These are phyloP conservation scores for Phytophthora pisi DNA, from an alignment of 352 stramenopile species.

Conservation along the genomic window DNA sequence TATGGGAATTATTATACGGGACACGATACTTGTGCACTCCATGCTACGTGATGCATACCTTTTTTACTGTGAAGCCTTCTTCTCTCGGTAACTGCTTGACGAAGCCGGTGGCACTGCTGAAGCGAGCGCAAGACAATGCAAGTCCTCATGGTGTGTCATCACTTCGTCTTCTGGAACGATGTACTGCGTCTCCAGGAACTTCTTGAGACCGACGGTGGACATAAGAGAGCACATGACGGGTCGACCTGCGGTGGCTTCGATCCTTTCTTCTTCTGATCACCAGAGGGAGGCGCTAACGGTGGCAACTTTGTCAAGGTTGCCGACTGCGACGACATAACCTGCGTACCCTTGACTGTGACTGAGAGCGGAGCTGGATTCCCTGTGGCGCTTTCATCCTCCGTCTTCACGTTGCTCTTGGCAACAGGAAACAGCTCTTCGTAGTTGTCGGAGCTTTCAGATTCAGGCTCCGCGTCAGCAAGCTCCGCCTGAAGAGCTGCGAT, in stretches of 20 bases:
- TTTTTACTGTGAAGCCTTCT: conserved; percentile 13
- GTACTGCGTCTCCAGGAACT: conserved; percentile 65
- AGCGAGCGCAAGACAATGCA: conserved; percentile 57
- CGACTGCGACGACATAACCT: conserved; percentile 9
- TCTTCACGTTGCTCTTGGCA: conserved; percentile 12
- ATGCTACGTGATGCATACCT: not conserved
- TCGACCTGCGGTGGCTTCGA: conserved; percentile 28
- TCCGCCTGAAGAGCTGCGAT: conserved; percentile 60
- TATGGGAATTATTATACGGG: not conserved
- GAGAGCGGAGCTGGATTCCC: not conserved
- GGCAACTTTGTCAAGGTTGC: conserved; percentile 14
- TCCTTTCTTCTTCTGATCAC: conserved; percentile 20
- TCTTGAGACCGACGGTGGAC: conserved; percentile 66
- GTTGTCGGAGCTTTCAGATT: conserved; percentile 10
- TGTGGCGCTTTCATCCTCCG: conserved; percentile 4
- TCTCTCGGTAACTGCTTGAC: conserved; percentile 9
- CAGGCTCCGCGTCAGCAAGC: conserved; percentile 31
- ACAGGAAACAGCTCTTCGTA: conserved; percentile 34
- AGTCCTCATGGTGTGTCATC: conserved; percentile 55
- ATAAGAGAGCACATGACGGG: conserved; percentile 80
- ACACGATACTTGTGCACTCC: too few species aligned
- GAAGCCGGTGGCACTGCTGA: conserved; percentile 35
- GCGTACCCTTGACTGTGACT: conserved; percentile 3
- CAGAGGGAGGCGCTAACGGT: conserved; percentile 15
- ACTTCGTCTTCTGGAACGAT: conserved; percentile 44